Percentiles rank a stretch among this genome's conserved stretches.
These are phyloP conservation scores for Wickerhamomyces alni DNA, from an alignment of 805 yeast species.

Conservation along the genomic window DNA sequence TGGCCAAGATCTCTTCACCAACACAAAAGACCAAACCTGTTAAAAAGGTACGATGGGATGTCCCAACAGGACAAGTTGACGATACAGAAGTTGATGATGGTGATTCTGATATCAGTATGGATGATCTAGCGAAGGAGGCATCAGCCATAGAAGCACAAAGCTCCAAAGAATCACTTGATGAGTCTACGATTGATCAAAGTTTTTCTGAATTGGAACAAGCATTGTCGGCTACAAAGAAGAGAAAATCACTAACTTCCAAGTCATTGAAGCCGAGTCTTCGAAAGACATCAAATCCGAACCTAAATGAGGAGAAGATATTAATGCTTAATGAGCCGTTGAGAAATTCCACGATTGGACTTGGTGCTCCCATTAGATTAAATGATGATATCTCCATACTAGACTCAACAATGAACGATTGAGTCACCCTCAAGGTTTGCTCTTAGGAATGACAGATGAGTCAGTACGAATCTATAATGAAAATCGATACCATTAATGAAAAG, in stretches of 20 bases:
- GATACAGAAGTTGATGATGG: constrained; percentile 4
- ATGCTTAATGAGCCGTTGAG: not conserved
- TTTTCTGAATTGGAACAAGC: constrained; percentile 13
- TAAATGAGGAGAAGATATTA: not conserved
- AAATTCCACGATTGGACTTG: not conserved
- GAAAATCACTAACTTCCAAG: constrained; percentile 21
- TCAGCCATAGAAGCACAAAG: constrained; percentile 12
- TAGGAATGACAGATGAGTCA: no score
- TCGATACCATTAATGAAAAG: no score
- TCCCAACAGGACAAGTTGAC: constrained; percentile 21
- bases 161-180: constrained; percentile 1
- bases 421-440: no score
- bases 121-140: constrained; percentile 19
- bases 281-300: not conserved
- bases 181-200: constrained; percentile 12
- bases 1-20: constrained; percentile 12
- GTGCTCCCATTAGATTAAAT: constrained; percentile 8
- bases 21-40: constrained; percentile 17
- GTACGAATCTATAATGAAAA: no score
- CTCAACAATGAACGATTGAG: not conserved
- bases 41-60: constrained; percentile 44
- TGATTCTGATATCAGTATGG: constrained; percentile 16
- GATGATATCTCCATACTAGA: not conserved
- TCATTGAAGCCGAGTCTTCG: constrained; percentile 13
- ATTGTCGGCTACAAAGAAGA: constrained; percentile 13